Percentiles rank a stretch among this genome's conserved stretches.
phyloP scores from a whole-genome alignment of 2,329 filamentous ascomycete species.

The Diaporthe aspalathi region DNA sequence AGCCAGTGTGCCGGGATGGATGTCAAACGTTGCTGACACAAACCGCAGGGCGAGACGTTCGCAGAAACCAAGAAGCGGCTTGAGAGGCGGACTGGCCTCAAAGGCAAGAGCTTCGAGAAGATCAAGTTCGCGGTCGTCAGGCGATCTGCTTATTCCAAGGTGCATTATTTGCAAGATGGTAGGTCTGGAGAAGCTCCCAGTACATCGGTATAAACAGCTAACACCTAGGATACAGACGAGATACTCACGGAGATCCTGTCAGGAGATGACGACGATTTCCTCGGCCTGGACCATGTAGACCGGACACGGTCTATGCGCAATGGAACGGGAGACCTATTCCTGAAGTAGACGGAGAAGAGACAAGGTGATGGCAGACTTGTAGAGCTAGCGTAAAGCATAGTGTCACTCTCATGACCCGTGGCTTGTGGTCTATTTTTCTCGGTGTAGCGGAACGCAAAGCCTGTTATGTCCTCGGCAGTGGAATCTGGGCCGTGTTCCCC shows the following conservation, averaged over 20 bases:
- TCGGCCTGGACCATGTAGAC: conserved; percentile 75
- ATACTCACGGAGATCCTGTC: conserved; percentile 64
- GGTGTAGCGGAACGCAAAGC: conserved; percentile 7
- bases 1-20: not conserved
- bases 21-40: not conserved
- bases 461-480: conserved; percentile 10
- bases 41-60: conserved; percentile 79
- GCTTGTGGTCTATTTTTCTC: not conserved
- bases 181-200: conserved; percentile 50
- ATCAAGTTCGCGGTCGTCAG: conserved; percentile 92
- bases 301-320: conserved; percentile 68
- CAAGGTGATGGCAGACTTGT: not conserved
- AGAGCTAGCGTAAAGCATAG: conserved; percentile 31
- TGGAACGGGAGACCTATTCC: conserved; percentile 72
- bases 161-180: conserved; percentile 90
- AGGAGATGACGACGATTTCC: conserved; percentile 66
- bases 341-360: conserved; percentile 48
- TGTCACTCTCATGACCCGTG: not conserved
- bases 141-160: conserved; percentile 78
- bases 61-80: conserved; percentile 94
- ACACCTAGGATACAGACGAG: conserved; percentile 60
- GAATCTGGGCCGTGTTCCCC: not conserved
- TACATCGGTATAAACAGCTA: conserved; percentile 40
- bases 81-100: conserved; percentile 91
- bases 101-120: conserved; percentile 98